phyloP scores from a whole-genome alignment of 116 monocot genomes.

The Posidonia oceanica region DNA sequence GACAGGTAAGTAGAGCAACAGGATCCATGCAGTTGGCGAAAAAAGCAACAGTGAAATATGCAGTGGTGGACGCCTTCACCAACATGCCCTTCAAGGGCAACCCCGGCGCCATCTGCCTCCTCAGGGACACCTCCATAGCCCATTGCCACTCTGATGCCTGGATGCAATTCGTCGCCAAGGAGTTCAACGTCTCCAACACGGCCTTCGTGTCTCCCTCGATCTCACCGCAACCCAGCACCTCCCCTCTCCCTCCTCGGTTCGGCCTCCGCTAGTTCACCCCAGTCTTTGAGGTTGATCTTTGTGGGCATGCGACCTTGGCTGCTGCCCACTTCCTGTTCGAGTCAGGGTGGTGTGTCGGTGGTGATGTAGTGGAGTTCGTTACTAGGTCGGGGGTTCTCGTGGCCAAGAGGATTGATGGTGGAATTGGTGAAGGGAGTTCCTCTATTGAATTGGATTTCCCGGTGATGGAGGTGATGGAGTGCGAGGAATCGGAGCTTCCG shows the following conservation, averaged over 20 bases:
- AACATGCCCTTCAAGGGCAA: constrained; percentile 69
- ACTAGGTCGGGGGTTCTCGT: constrained; percentile 60
- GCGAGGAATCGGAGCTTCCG: constrained; percentile 25
- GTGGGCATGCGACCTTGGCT: constrained; percentile 89
- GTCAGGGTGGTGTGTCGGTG: constrained; percentile 23
- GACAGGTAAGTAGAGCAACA: too few relatives aligned
- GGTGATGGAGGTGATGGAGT: constrained; percentile 19
- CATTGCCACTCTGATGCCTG: constrained; percentile 19
- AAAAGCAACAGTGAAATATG: neutral
- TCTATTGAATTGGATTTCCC: constrained; percentile 84
- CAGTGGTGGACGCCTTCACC: constrained; percentile 67
- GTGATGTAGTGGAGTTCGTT: constrained; percentile 45
- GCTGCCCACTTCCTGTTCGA: constrained; percentile 66
- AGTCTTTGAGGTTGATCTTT: constrained; percentile 59
- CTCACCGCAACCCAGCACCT: neutral
- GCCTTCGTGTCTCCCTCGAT: constrained; percentile 28
- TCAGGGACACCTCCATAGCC: constrained; percentile 17
- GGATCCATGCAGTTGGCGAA: neutral
- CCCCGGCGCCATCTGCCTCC: constrained; percentile 66
- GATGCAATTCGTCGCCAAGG: constrained; percentile 67
- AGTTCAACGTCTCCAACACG: constrained; percentile 72
- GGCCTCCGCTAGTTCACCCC: constrained; percentile 68
- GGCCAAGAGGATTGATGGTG: constrained; percentile 32
- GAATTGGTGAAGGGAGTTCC: constrained; percentile 15
- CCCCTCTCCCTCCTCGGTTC: constrained; percentile 20